Percentiles rank a stretch among this genome's conserved stretches.
phyloP scores from a whole-genome alignment of 1,284 basidiomycete genomes.

The Puccinia hordei region DNA sequence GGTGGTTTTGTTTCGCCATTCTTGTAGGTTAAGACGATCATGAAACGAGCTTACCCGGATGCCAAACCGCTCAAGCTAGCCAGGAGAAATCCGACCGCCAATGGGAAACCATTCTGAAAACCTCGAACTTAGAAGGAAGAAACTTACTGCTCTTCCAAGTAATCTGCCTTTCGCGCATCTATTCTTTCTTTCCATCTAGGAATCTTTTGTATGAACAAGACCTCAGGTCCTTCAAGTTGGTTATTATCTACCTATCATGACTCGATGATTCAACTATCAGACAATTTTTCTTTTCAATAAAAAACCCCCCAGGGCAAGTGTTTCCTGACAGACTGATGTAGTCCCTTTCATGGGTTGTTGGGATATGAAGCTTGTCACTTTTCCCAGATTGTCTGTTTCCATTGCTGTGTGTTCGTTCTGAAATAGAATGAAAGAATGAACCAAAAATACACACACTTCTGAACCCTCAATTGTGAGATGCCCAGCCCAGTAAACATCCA shows the following conservation, averaged over 20 bases:
- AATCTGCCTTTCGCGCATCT: neutral
- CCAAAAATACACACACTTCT: too few species aligned
- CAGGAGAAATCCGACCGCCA: neutral
- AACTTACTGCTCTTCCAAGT: too few species aligned
- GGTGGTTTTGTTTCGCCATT: neutral
- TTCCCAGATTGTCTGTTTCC: too few species aligned
- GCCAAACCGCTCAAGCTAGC: neutral
- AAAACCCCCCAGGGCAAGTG: neutral
- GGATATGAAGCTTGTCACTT: too few species aligned
- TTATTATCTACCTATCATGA: neutral
- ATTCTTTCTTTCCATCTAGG: neutral
- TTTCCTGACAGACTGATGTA: neutral
- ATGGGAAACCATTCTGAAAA: slow-evolving; percentile 14
- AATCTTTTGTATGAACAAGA: neutral
- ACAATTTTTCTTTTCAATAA: neutral
- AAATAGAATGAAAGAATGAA: too few species aligned
- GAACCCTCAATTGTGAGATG: too few species aligned
- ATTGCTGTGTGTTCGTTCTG: too few species aligned
- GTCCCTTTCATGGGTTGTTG: neutral
- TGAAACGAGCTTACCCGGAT: neutral
- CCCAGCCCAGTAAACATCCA: too few species aligned
- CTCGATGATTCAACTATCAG: neutral
- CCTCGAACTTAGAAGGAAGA: neutral
- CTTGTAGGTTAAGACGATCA: neutral
- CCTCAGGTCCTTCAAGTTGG: neutral